Base-by-base conservation (phyloP, 2,329 filamentous ascomycete species). In the Monosporascus sp. region DNA sequence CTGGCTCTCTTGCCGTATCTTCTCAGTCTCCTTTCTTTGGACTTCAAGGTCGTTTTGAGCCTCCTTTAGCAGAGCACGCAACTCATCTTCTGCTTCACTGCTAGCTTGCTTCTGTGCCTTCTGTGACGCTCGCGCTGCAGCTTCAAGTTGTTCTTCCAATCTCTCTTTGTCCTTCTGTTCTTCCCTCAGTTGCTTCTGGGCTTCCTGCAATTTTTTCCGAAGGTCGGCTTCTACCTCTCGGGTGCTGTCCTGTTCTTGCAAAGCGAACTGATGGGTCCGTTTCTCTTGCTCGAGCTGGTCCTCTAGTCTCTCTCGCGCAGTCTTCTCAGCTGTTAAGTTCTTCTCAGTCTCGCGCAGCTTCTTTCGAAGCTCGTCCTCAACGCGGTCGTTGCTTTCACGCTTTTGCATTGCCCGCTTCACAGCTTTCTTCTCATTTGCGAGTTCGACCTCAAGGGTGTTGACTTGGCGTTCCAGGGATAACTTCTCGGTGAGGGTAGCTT, bases 401-500 rank as follows among this genome's bases (percentile, higher is more conserved):
- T 69, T 74, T 44, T 74, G 66, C 5, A 70, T 68, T 3, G 79
- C 79, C 50, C 85, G 81, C 60, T 86, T 81, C 8, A 81, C 76
- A 3, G 84, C 79, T n/a, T 85, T 81, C 68, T 85, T 93, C 67
- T 94, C 89, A 60, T 88, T 89, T 59, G 92, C 89, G 2, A 96
- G 78, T 62, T 96, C 88, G 44, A 90, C 85, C 68, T 96, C 88
- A 2, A 92, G 70, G 2, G 86, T 84, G 64, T 80, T 86, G 27
- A 96, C 70, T 70, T 94, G 89, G 47, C 88, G 85, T 65, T 94
- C 86, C 16, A 97, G 72, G 2, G 87, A 80, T 46, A 93, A 77
- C 68, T 95, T 96, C 66, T 96, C 91, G 1, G 87, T 78, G 17
- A 95, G 75, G 11, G 89, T 74, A 2, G 81, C 78, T 63, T 91